A percentile compares a stretch with the other conserved stretches of the same genome.
phyloP scores from a whole-genome alignment of 1,284 basidiomycete species.

The Sanghuangporus baumii region DNA sequence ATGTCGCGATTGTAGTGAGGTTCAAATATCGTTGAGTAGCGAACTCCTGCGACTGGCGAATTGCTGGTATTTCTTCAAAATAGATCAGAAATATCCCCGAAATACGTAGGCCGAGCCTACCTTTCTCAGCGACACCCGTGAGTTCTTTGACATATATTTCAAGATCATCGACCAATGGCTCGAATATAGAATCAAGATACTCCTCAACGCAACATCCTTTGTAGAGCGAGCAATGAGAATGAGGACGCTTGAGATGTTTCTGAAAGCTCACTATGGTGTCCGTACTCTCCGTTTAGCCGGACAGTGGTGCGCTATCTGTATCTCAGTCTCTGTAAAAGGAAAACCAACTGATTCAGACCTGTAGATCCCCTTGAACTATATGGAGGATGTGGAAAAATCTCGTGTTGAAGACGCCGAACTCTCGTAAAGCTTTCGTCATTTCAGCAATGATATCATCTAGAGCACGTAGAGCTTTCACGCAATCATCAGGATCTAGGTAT shows the following conservation, averaged over 20 bases:
- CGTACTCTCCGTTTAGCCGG: neutral
- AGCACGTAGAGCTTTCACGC: neutral
- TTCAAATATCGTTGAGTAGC: neutral
- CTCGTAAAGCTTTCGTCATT: neutral
- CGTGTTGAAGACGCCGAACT: neutral
- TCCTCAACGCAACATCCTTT: neutral
- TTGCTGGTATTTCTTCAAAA: neutral
- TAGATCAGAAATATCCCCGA: neutral
- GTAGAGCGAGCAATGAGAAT: neutral
- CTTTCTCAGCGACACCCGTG: neutral
- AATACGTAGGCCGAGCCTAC: neutral
- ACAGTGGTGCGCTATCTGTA: neutral
- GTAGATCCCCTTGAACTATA: neutral
- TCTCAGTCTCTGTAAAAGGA: neutral
- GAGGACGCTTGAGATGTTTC: neutral
- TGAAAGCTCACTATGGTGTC: neutral
- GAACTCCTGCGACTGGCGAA: neutral
- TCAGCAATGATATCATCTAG: neutral
- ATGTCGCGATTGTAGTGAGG: slow-evolving; percentile 9
- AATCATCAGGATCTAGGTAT: neutral
- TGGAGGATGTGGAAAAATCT: neutral
- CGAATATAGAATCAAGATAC: neutral
- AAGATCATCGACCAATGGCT: neutral
- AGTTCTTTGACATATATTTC: neutral
- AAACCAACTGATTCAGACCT: neutral